phyloP scores from a whole-genome alignment of 2,329 filamentous ascomycete species.

The Phialophora expanda region DNA sequence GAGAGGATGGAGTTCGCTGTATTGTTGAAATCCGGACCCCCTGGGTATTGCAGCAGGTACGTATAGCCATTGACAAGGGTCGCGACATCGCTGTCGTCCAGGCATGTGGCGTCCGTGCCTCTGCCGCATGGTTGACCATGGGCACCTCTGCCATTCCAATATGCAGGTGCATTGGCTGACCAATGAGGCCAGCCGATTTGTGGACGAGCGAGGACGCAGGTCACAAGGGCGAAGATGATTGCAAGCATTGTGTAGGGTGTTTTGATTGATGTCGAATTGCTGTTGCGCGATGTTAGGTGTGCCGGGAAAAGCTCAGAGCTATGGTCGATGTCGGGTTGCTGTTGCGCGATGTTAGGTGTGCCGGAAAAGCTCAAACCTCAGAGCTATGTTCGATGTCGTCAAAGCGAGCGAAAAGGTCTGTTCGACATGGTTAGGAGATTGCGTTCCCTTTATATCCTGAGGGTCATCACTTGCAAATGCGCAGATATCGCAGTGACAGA shows the following conservation, averaged over 20 bases:
- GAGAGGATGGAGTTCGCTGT: conserved; percentile 33
- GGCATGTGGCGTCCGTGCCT: conserved; percentile 5
- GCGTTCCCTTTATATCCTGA: background rate
- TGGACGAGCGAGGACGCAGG: conserved; percentile 9
- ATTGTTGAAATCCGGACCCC: conserved; percentile 30
- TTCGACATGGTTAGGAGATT: background rate
- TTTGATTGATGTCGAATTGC: conserved; percentile 3
- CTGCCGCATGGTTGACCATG: background rate
- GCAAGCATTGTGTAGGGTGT: conserved; percentile 15
- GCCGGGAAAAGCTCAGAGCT: too few species aligned
- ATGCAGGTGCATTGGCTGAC: background rate
- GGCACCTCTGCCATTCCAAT: background rate
- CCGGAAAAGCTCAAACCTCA: background rate
- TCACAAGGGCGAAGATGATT: conserved; percentile 13
- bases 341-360: background rate
- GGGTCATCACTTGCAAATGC: too few species aligned
- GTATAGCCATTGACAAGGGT: conserved; percentile 30
- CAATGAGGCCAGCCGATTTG: conserved; percentile 6
- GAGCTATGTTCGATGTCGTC: background rate
- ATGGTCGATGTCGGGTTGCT: background rate
- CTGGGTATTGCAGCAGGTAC: conserved; percentile 31
- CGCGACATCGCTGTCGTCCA: conserved; percentile 21
- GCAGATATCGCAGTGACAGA: too few species aligned
- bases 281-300: too few species aligned
- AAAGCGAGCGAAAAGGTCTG: background rate